Evolutionary conservation across 176 grass and related monocot genomes (phyloP), one percentile per base, ranked within the genome.

Genomic region (Lolium rigidum): DNA sequence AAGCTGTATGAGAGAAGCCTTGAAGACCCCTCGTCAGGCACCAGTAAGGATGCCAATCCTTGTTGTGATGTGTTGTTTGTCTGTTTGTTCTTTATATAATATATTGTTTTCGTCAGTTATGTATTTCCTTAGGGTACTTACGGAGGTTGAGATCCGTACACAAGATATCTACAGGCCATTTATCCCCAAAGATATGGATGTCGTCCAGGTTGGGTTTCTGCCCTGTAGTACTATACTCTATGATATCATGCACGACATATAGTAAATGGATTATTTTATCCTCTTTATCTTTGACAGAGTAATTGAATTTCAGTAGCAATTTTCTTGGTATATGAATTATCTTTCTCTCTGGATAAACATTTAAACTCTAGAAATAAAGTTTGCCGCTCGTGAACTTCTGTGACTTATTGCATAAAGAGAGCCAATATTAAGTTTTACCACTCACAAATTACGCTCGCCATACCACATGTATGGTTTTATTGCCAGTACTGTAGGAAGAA

Each of bases 81-180:
- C 12, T 46, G 7, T 48, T 80, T 71, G 47, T 80, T 71, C 54
- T 71, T 26, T 80, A 17, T 31, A 25, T 71, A 55, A 72, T 13
- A 61, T 54, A 52, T 81, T 74, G 21, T 7, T 47, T 74, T 70
- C 7, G 21, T 60, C 61, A 87, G 86, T 82, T 76, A 61, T 87
- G 26, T 82, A 35, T 82, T 62, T 87, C 2, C 79, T 87, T 57
- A 75, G 79, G 41, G 76, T 87, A 71, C 49, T 87, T 49, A 77
- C 86, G 6, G 86, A 87, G 86, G 52, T 67, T 57, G 60, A 87
- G 17, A 77, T 87, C 70, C 70, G 70, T 46, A 80, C 70, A 35
- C 48, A 13, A 22, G 1, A 43, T 13, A 9, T 76, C 9, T 77
- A 57, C 79, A 46, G 12, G 46, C 6, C 37, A 77, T 46, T 1